Percentiles rank a stretch among this genome's conserved stretches.
Evolutionary conservation across 345 rosid species (phyloP).

Genomic region (Sisymbrium irio): DNA sequence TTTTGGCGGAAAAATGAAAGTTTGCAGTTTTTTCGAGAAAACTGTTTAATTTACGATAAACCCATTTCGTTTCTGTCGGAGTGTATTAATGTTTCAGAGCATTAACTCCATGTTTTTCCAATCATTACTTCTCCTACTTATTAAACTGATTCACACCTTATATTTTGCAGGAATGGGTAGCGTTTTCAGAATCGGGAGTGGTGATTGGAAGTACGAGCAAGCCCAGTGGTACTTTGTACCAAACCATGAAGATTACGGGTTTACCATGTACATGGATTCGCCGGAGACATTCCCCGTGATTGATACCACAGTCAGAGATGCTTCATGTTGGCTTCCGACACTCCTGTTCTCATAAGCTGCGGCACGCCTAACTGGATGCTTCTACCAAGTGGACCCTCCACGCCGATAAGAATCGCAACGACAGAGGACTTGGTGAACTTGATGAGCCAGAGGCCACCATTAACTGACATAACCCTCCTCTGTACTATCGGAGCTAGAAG

Average conservation of each 20-base stretch:
- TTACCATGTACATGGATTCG: neutral
- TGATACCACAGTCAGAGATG: neutral
- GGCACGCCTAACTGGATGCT: no score
- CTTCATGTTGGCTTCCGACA: no score
- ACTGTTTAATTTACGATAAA: no score
- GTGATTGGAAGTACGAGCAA: neutral
- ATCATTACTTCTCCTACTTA: neutral
- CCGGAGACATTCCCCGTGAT: neutral
- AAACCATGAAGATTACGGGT: neutral
- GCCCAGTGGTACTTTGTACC: neutral
- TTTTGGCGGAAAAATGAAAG: no score
- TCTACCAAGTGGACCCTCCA: no score
- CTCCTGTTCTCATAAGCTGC: no score
- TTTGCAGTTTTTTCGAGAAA: no score
- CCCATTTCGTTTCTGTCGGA: neutral
- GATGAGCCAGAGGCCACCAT: neutral
- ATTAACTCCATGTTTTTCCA: neutral
- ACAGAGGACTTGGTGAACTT: neutral
- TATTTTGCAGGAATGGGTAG: neutral
- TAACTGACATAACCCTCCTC: neutral
- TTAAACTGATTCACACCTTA: neutral
- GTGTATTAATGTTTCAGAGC: neutral
- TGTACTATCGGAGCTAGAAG: neutral
- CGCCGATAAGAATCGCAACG: neutral
- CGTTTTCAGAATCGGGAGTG: neutral